phyloP scores from a whole-genome alignment of 2,329 filamentous ascomycete genomes.

The Penicillium freii region DNA sequence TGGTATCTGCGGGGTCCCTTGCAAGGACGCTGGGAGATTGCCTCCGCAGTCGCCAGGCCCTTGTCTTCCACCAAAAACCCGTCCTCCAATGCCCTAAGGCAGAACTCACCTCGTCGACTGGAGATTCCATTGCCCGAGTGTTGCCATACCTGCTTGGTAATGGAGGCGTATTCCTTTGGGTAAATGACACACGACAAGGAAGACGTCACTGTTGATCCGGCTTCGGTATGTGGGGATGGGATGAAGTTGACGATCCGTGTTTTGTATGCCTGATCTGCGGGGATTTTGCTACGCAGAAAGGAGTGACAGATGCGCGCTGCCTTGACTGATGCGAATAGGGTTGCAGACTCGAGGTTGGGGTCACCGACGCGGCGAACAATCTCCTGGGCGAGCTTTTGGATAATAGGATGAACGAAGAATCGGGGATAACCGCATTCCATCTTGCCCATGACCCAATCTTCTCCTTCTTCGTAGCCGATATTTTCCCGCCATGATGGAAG shows the following conservation, averaged over 20 bases:
- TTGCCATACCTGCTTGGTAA: constrained; percentile 96
- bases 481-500: constrained; percentile 90
- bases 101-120: constrained; percentile 88
- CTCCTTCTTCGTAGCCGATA: constrained; percentile 89
- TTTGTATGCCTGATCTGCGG: constrained; percentile 44
- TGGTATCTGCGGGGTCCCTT: constrained; percentile 83
- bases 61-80: constrained; percentile 59
- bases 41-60: constrained; percentile 28
- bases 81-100: constrained; percentile 69
- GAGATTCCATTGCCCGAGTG: constrained; percentile 91
- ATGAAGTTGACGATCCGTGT: constrained; percentile 53
- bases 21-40: constrained; percentile 38
- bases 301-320: constrained; percentile 70
- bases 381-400: constrained; percentile 68
- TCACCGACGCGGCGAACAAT: constrained; percentile 60
- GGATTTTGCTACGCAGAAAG: constrained; percentile 60
- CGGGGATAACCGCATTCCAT: constrained; percentile 92
- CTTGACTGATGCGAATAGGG: constrained; percentile 74
- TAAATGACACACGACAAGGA: constrained; percentile 70
- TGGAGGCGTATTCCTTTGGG: constrained; percentile 61
- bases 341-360: constrained; percentile 61
- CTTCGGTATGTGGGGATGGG: constrained; percentile 63
- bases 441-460: constrained; percentile 77
- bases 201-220: constrained; percentile 56
- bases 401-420: constrained; percentile 88